Percentiles rank a stretch among this genome's conserved stretches.
phyloP scores from a whole-genome alignment of 495 filamentous ascomycete species.

The Hypoxylon fragiforme region DNA sequence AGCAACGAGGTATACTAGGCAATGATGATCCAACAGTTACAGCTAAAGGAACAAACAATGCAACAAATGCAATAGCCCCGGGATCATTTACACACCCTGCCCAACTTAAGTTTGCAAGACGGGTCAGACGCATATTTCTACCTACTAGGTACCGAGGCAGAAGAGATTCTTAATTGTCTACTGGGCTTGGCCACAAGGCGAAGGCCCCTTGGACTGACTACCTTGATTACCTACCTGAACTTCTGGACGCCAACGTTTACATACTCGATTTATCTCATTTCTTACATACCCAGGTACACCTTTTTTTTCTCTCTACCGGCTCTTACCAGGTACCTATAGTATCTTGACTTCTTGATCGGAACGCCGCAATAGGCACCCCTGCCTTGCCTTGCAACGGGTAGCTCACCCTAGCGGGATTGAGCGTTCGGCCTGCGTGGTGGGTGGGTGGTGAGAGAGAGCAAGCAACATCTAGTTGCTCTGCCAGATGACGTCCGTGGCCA shows the following conservation, averaged over 20 bases:
- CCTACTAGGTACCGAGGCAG: constrained; percentile 22
- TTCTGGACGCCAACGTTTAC: constrained; percentile 9
- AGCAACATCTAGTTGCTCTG: constrained; percentile 4
- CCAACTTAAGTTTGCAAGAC: constrained; percentile 19
- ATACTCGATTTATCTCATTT: constrained; percentile 17
- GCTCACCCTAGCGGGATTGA: constrained; percentile 24
- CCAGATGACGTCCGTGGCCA: constrained; percentile 17
- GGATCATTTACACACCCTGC: constrained; percentile 19
- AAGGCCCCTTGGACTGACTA: too few species aligned
- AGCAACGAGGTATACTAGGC: background rate
- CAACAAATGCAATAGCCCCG: constrained; percentile 21
- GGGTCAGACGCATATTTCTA: constrained; percentile 30
- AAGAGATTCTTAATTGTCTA: constrained; percentile 17
- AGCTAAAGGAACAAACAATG: constrained; percentile 25
- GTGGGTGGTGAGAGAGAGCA: constrained; percentile 2
- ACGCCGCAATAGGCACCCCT: constrained; percentile 23
- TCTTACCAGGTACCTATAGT: too few species aligned
- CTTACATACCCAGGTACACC: background rate
- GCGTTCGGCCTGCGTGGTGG: constrained; percentile 19
- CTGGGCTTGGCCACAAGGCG: constrained; percentile 17
- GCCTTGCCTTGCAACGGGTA: constrained; percentile 16
- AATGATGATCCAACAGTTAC: constrained; percentile 32
- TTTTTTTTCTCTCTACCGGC: constrained; percentile 18
- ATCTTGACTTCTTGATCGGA: constrained; percentile 24
- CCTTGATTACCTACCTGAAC: too few species aligned